phyloP scores from a whole-genome alignment of 306 rosid species.

The Cicer cuneatum region DNA sequence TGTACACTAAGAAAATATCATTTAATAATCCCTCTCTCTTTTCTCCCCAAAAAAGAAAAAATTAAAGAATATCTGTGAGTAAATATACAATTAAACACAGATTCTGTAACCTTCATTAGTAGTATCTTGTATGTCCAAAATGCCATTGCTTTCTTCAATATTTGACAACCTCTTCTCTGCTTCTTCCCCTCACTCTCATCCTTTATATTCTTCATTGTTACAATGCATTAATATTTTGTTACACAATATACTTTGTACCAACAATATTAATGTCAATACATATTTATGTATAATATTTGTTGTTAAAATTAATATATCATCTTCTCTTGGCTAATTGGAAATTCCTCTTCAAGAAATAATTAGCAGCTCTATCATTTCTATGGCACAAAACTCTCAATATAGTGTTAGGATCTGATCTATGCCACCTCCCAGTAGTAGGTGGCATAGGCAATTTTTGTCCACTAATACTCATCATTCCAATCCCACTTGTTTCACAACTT shows the following conservation, averaged over 20 bases:
- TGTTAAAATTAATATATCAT: slow-evolving; percentile 29
- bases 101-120: slow-evolving; percentile 10
- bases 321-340: slow-evolving; percentile 88
- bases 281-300: too few relatives aligned
- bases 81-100: slow-evolving; percentile 38
- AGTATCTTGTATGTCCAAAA: neutral
- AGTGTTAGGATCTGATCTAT: slow-evolving; percentile 84
- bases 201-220: slow-evolving; percentile 23
- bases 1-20: slow-evolving; percentile 33
- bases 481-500: slow-evolving; percentile 76
- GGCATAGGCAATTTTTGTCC: slow-evolving; percentile 84
- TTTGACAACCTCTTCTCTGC: neutral
- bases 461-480: slow-evolving; percentile 58
- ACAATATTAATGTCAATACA: neutral
- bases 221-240: neutral
- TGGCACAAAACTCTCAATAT: slow-evolving; percentile 86
- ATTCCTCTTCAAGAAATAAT: slow-evolving; percentile 78
- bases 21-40: slow-evolving; percentile 29
- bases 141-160: slow-evolving; percentile 5
- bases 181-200: slow-evolving; percentile 22
- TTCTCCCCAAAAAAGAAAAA: slow-evolving; percentile 29
- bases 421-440: slow-evolving; percentile 92
- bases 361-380: slow-evolving; percentile 75
- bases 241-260: neutral
- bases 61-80: slow-evolving; percentile 41